These are phyloP conservation scores for Paraphaeosphaeria minitans DNA, from an alignment of 2,329 filamentous ascomycete genomes.

Conservation along the genomic window DNA sequence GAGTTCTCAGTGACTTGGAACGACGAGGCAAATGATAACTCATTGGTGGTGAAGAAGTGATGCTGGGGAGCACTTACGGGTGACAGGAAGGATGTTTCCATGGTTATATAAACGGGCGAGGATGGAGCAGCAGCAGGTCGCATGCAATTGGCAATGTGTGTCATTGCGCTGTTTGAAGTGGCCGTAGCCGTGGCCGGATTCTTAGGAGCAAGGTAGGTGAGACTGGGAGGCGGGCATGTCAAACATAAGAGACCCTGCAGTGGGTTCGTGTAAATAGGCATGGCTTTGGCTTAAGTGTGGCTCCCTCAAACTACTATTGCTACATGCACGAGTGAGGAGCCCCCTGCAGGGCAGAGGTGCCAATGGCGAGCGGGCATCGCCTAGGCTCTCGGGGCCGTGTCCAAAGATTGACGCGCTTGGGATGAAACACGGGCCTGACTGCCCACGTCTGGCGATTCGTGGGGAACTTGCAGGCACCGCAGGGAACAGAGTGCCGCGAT, in stretches of 20 bases:
- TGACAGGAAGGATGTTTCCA: conserved; percentile 41
- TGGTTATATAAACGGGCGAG: conserved; percentile 46
- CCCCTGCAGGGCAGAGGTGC: conserved; percentile 37
- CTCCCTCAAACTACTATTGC: conserved; percentile 43
- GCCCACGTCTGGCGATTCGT: conserved; percentile 48
- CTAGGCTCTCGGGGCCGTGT: conserved; percentile 45
- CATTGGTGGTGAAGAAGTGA: conserved; percentile 29
- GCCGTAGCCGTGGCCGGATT: conserved; percentile 39
- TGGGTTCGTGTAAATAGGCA: conserved; percentile 41
- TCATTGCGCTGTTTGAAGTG: conserved; percentile 47
- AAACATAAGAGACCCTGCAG: conserved; percentile 49
- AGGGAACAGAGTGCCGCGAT: conserved; percentile 25
- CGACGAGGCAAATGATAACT: conserved; percentile 40
- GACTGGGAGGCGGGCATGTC: conserved; percentile 48
- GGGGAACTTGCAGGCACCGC: conserved; percentile 37
- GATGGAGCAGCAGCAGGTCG: conserved; percentile 37
- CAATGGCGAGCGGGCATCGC: conserved; percentile 36
- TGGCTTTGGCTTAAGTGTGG: conserved; percentile 45
- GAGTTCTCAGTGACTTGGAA: conserved; percentile 42
- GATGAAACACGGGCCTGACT: conserved; percentile 46
- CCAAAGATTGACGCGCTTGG: conserved; percentile 39
- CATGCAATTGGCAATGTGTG: conserved; percentile 53
- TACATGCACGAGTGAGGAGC: conserved; percentile 40
- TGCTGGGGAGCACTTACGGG: conserved; percentile 38
- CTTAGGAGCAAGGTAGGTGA: conserved; percentile 46